A percentile compares a stretch with the other conserved stretches of the same genome.
phyloP scores from a whole-genome alignment of 192 early-diverging fungal species.

The Geranomyces variabilis region DNA sequence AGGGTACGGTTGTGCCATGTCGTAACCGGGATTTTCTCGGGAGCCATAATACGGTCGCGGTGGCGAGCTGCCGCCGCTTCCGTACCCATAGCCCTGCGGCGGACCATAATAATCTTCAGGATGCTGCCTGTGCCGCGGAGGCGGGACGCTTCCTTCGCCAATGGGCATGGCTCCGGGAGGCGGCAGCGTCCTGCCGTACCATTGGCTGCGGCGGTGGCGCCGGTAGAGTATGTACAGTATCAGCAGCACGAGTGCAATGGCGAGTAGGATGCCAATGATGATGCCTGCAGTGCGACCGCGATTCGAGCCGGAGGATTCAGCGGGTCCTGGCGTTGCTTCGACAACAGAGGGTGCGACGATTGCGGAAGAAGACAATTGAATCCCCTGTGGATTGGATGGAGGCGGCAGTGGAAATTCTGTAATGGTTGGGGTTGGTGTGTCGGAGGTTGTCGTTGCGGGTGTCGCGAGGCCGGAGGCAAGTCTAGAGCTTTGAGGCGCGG shows the following conservation, averaged over 20 bases:
- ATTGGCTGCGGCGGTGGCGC: constrained; percentile 7
- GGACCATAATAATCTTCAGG: neutral
- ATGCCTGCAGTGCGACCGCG: constrained; percentile 3
- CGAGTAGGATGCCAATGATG: constrained; percentile 8
- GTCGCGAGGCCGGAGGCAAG: neutral
- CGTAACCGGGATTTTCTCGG: neutral
- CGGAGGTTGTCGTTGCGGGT: neutral
- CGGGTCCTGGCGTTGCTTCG: neutral
- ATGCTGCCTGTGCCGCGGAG: neutral
- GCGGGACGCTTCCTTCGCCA: constrained; percentile 3
- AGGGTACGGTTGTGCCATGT: neutral
- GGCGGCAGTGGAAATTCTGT: neutral
- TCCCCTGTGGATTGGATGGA: neutral
- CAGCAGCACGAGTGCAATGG: neutral
- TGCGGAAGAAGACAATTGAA: neutral
- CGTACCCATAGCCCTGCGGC: constrained; percentile 1
- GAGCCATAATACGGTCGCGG: neutral
- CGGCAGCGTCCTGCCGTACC: constrained; percentile 15
- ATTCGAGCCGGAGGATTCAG: constrained; percentile 2
- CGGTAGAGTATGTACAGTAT: constrained; percentile 5
- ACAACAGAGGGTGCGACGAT: constrained; percentile 1
- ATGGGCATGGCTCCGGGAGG: neutral
- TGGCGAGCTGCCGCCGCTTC: neutral
- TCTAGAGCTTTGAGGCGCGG: neutral
- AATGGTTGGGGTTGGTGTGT: constrained; percentile 4